phyloP scores from a whole-genome alignment of 2,329 filamentous ascomycete genomes.

The Cryphonectria parasitica region DNA sequence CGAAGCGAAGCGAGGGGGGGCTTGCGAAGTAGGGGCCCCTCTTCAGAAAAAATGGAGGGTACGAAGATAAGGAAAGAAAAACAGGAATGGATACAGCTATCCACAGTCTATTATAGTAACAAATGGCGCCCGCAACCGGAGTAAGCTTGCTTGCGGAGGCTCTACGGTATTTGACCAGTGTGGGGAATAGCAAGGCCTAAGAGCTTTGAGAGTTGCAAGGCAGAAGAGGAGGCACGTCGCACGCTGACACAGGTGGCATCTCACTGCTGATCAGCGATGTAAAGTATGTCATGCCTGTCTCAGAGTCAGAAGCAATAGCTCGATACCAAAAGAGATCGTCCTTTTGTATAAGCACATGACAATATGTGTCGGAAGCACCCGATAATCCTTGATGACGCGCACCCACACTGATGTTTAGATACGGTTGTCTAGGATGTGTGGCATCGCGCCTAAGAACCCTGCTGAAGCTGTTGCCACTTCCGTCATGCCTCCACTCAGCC shows the following conservation, averaged over 20 bases:
- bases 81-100: too few species aligned
- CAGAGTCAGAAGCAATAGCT: background rate
- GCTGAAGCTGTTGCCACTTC: conserved; percentile 15
- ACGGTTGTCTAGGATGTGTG: background rate
- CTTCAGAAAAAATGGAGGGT: too few species aligned
- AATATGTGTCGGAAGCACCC: background rate
- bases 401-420: background rate
- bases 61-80: too few species aligned
- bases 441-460: background rate
- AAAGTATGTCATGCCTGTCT: background rate
- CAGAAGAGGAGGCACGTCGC: background rate
- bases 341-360: background rate
- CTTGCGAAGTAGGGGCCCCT: too few species aligned
- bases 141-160: too few species aligned
- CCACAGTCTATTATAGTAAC: too few species aligned
- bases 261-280: background rate
- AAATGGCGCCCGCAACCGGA: too few species aligned
- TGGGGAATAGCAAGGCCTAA: background rate
- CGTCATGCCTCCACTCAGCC: conserved; percentile 27
- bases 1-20: too few species aligned
- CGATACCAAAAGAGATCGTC: background rate
- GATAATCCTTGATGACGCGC: background rate
- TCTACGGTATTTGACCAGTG: too few species aligned
- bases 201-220: background rate
- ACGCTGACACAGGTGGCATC: background rate